Conservation (phyloP, 208 protist genomes). For the Perkinsela sp. region DNA sequence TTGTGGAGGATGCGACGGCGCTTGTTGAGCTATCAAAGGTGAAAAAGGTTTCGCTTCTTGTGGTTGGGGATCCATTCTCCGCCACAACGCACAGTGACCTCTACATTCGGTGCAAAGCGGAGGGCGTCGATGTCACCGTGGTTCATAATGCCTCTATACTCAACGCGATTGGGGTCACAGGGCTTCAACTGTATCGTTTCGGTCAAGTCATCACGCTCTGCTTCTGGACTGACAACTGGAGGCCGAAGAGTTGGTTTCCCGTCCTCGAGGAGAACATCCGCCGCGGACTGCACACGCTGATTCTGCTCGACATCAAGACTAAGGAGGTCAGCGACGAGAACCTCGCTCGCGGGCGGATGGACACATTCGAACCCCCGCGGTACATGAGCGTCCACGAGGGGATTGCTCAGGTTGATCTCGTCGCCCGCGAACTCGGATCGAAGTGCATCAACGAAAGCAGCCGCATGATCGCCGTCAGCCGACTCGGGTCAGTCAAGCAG, state of each 20-base stretch:
- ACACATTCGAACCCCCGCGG: conserved; percentile 83
- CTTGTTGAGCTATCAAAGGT: conserved; percentile 30
- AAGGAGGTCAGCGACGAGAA: conserved; percentile 89
- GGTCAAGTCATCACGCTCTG: conserved; percentile 83
- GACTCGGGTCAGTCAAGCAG: conserved; percentile 74
- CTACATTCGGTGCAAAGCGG: conserved; percentile 66
- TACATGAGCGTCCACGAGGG: conserved; percentile 92
- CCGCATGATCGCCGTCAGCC: conserved; percentile 69
- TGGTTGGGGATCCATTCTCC: conserved; percentile 95
- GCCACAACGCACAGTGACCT: conserved; percentile 97
- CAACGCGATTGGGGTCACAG: conserved; percentile 89
- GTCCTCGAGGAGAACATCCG: conserved; percentile 65
- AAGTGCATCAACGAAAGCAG: conserved; percentile 42
- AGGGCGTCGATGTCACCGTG: conserved; percentile 37
- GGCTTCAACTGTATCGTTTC: conserved; percentile 95
- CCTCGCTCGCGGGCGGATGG: conserved; percentile 58
- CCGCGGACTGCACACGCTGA: conserved; percentile 83
- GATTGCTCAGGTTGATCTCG: conserved; percentile 74
- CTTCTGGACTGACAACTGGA: conserved; percentile 89
- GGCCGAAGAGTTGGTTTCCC: conserved; percentile 86
- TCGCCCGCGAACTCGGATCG: conserved; percentile 45
- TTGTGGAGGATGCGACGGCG: conserved; percentile 74
- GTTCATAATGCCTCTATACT: conserved; percentile 99
- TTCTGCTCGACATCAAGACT: conserved; percentile 97
- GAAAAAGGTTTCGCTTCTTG: conserved; percentile 80